Evolutionary conservation across 2,329 filamentous ascomycete species (phyloP), one percentile per base, ranked within the genome.

Genomic region (Xylaria sp.): DNA sequence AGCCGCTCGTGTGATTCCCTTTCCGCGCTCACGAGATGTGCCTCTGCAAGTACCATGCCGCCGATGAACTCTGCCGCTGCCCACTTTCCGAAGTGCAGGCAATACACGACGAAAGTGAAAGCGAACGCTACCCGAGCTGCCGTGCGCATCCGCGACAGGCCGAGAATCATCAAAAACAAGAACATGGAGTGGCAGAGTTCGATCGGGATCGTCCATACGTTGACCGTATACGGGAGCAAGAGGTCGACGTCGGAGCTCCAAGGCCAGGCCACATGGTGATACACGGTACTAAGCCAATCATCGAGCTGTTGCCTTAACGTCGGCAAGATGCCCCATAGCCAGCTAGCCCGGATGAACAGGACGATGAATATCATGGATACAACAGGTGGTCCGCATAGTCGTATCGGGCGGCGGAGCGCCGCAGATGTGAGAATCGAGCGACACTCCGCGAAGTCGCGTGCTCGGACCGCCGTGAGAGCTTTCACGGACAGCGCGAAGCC

Each of bases 131-230:
- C 74, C 0, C 82, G 78, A 15, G 81, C 63, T 12, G 71, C 68
- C 9, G 76, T 68, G 52, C 77, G 76, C 36, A 82, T 68, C 23
- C 79, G 74, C 18, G 79, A 78, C 2, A 83, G 69, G 13, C 70
- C 71, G 36, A 78, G 75, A n/a, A 83, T 66, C 23, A 81, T 71
- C n/a, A 81, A 67, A 65, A 84, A 83, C 7, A 83, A 71, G 25
- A 83, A 71, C 78, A 84, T 79, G 9, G 83, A 84, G 72, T 83
- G 79, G 30, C 77, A 80, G 60, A 83, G 81, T 64, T 85, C 83
- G 63, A 84, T 79, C 0, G 83, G 81, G 20, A 85, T 83, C 1
- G 83, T 84, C 83, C 83, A 85, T 18, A 85, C 76, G 61, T 84
- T 82, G 9, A 81, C 74, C 66, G 83, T 81, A 67, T 83, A 84